Percentiles rank a stretch among this genome's conserved stretches.
Evolutionary conservation across 257 asterid genomes (phyloP).

Genomic region (Solanum pinnatisectum): DNA sequence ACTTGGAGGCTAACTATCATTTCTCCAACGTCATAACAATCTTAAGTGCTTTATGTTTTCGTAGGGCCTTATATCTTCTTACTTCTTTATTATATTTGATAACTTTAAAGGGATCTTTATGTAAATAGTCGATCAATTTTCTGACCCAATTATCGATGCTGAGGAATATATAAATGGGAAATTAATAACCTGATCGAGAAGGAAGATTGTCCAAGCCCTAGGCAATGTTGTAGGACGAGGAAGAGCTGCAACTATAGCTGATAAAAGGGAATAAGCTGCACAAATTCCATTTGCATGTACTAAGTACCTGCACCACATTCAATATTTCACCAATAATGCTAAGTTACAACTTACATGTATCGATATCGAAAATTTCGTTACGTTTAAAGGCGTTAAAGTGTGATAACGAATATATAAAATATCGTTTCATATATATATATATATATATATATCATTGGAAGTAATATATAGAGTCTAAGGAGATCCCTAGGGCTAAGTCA

Average conservation of each 20-base stretch:
- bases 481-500: too few species aligned
- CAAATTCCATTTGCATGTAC: slow-evolving; percentile 89
- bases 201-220: slow-evolving; percentile 72
- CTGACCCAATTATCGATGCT: not conserved
- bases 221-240: slow-evolving; percentile 62
- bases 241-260: slow-evolving; percentile 60
- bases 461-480: too few species aligned
- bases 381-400: not conserved
- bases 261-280: slow-evolving; percentile 78
- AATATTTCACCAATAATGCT: not conserved
- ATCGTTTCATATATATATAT: not conserved
- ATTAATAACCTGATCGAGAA: slow-evolving; percentile 63
- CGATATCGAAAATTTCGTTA: not conserved
- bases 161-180: not conserved
- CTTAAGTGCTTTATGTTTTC: too few species aligned
- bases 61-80: not conserved
- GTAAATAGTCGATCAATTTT: not conserved
- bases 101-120: not conserved
- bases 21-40: too few species aligned
- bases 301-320: slow-evolving; percentile 29
- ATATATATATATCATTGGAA: too few species aligned
- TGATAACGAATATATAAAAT: not conserved
- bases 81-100: not conserved
- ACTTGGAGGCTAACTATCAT: too few species aligned
- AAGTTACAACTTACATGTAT: not conserved